Evolutionary conservation across 1,284 basidiomycete genomes (phyloP), one percentile per base, ranked within the genome.

Genomic region (Ganoderma sinense): DNA sequence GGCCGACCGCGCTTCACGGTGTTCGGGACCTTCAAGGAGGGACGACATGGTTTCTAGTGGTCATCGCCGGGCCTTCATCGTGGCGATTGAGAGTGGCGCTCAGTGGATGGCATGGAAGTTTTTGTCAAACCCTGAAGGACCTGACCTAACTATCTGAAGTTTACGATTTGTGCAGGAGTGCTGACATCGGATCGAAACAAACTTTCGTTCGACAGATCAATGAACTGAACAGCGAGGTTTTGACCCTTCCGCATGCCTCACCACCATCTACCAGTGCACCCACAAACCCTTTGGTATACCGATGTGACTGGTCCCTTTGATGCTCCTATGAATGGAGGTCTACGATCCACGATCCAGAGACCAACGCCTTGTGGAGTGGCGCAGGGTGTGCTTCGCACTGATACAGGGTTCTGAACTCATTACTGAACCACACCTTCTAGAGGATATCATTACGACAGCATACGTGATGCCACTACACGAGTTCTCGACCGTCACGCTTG

Each of bases 401-500:
- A 14, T 16, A 33, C 33, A 56, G 29, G 29, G 29, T 6, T 33
- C 31, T 11, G 8, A 26, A 51, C 23, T 8, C 26, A 23, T 51
- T 26, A 13, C 23, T 14, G 11, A 14, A 51, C 48, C 23, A 51
- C 26, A 26, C 48, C 11, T 51, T 51, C 23, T 51, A 23, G 48
- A 33, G 26, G 31, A 33, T 56, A 56, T 7, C 55, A 26, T 51
- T 33, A 56, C 18, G 29, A 31, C 29, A 56, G 0, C 31, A 56
- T 56, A 39, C 58, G 33, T 16, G 40, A 51, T 26, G 23, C 23
- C 23, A 11, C 48, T 66, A 75, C 69, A 73, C 74, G n/a, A 74
- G 29, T 60, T 77, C 77, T 36, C 58, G 68, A 8, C 86, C 86
- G 66, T 82, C 80, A 51, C 75, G 73, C 75, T 89, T 89, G 72